Conservation (phyloP, 257 asterid species). For the Verbena officinalis region DNA sequence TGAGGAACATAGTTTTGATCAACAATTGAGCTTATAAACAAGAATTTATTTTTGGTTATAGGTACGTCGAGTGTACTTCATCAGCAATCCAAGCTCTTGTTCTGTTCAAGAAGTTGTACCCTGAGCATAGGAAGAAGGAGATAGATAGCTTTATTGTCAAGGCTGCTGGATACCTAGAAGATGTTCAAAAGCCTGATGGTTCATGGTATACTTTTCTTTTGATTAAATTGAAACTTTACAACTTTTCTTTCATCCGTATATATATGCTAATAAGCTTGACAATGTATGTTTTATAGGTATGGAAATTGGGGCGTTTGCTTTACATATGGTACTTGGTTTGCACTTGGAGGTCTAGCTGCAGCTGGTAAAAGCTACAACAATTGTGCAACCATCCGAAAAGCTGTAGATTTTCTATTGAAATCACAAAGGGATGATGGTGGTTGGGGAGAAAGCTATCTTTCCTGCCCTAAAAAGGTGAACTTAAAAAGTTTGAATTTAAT, state of each 20-base stretch:
- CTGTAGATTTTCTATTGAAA: constrained; percentile 55
- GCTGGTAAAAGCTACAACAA: constrained; percentile 60
- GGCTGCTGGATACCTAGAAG: constrained; percentile 59
- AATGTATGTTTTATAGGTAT: constrained; percentile 59
- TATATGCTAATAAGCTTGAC: too few relatives aligned
- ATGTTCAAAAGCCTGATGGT: constrained; percentile 67
- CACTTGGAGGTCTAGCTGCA: constrained; percentile 70
- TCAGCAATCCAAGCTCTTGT: constrained; percentile 72
- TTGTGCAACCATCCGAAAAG: constrained; percentile 55
- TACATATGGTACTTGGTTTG: constrained; percentile 82
- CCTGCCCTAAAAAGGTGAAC: constrained; percentile 71
- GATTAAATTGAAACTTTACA: background rate
- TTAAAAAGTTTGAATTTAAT: too few relatives aligned
- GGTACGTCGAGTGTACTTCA: constrained; percentile 82
- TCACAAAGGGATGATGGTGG: constrained; percentile 76
- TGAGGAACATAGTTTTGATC: background rate
- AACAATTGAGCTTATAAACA: background rate
- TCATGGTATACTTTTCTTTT: constrained; percentile 56
- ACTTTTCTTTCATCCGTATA: too few relatives aligned
- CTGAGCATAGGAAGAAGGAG: constrained; percentile 65
- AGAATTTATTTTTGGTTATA: constrained; percentile 19
- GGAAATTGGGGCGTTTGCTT: constrained; percentile 91
- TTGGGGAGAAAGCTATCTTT: constrained; percentile 90
- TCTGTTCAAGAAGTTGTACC: constrained; percentile 56
- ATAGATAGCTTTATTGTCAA: constrained; percentile 42